Evolutionary conservation across 352 stramenopile genomes (phyloP), one percentile per base, ranked within the genome.

Genomic region (Phytophthora colocasiae): DNA sequence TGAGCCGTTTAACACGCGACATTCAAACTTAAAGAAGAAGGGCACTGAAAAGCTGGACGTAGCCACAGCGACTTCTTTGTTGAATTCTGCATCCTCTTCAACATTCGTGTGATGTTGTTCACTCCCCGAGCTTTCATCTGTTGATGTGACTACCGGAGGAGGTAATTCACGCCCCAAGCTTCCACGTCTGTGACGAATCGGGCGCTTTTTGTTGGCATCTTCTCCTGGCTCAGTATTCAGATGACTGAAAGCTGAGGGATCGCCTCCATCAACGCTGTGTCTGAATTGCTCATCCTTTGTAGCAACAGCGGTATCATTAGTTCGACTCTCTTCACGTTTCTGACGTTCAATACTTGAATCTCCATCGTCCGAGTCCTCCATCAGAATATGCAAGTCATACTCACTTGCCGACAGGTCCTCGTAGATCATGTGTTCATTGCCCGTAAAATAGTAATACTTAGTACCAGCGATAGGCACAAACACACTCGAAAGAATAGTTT

Each of bases 11-110:
- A 93, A 56, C 50, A 93, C 71, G 22, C 81, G 83, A 36, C 78
- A 95, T 57, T 96, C 89, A 45, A 95, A 95, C 9, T 73, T 86
- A 27, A 96, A 90, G 63, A 96, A 96, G 53, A 95, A 94, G 36
- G 89, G 85, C 7, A 87, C 77, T 11, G 85, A 95, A 54, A 95
- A 92, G 31, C 80, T 92, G 14, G 86, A 96, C 8, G 85, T 93
- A 6, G 85, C 85, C 15, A 89, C 87, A 1, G 83, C 87, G 0
- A 93, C 87, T 65, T 93, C 87, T 62, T 93, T 93, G 71, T 95
- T 93, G 40, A 93, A 81, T 59, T 93, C 82, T 1, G 80, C 85
- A 54, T 93, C 85, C 63, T 93, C 87, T 52, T 93, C 87, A 7
- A 79, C 59, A 3, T 45, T 73, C 60, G 68, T 36, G 55, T 80